Evolutionary conservation across 2,329 filamentous ascomycete genomes (phyloP), one percentile per base, ranked within the genome.

Genomic region (Aspergillus piperis): DNA sequence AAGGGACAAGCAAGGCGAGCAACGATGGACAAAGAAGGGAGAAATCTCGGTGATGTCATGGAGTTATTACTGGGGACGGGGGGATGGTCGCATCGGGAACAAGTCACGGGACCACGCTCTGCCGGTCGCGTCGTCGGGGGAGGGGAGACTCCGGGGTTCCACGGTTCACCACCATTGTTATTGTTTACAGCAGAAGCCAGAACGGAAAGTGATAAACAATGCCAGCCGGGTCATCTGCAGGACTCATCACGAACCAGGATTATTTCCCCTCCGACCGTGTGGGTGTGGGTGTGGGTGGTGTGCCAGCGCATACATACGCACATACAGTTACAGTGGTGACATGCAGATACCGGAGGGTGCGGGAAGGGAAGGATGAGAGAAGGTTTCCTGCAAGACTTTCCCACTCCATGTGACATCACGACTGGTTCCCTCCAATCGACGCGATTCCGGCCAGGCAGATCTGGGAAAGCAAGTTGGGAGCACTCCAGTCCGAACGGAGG

Each of bases 101-200:
- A 8, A 23, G 67, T 71, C 68, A 70, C 67, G 69, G 69, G 70
- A 67, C 51, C 58, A 36, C 64, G 65, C 62, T 68, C 62, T 36
- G 23, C 10, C 54, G 64, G 68, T 70, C 68, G 66, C 64, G 68
- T 64, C 50, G 49, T 27, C 27, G 54, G 56, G 41, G 7, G 8
- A 41, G 25, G 51, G 23, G 17, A 30, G 27, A 49, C 5, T 48
- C 23, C 15, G 19, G 8, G n/a, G 54, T 53, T 48, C 58, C 58
- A 60, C 47, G 58, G 62, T 50, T 63, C 53, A 15, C 11, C 11
- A 36, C 38, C 13, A 48, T 15, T 47, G 48, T 55, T 44, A 51
- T 55, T 64, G 58, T 59, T 64, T 61, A 62, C 61, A 55, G 56
- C 23, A 10, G 32, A 44, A 41, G 54, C 59, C 25, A 51, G 42